A percentile compares a stretch with the other conserved stretches of the same genome.
Evolutionary conservation across 1,284 basidiomycete species (phyloP).

Genomic region (Ustilago crameri): DNA sequence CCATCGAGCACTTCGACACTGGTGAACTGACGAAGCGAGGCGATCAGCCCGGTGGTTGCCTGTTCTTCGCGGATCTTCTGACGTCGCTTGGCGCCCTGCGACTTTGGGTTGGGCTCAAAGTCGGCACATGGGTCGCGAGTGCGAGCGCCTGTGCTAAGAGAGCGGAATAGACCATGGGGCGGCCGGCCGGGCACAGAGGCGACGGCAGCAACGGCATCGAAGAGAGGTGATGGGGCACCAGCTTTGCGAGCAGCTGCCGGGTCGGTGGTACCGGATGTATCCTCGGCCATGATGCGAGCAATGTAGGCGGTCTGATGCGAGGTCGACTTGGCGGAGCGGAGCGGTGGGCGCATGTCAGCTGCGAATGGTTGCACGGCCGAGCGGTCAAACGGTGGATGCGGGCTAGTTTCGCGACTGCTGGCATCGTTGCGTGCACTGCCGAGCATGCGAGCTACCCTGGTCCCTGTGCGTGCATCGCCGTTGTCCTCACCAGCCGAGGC

Average conservation of each 20-base stretch:
- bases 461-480: slow-evolving; percentile 33
- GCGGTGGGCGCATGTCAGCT: slow-evolving; percentile 26
- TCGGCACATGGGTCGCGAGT: slow-evolving; percentile 21
- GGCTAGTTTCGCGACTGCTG: slow-evolving; percentile 49
- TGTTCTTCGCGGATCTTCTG: slow-evolving; percentile 43
- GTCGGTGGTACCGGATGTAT: slow-evolving; percentile 16
- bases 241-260: slow-evolving; percentile 14
- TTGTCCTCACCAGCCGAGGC: slow-evolving; percentile 49
- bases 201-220: slow-evolving; percentile 22
- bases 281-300: slow-evolving; percentile 46
- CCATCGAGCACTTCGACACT: slow-evolving; percentile 89
- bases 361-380: slow-evolving; percentile 3
- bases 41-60: slow-evolving; percentile 69
- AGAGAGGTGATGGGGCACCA: slow-evolving; percentile 27
- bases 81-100: slow-evolving; percentile 39
- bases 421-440: slow-evolving; percentile 21
- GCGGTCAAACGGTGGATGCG: slow-evolving; percentile 25
- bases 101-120: slow-evolving; percentile 40
- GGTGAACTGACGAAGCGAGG: slow-evolving; percentile 84
- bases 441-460: slow-evolving; percentile 39
- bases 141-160: slow-evolving; percentile 19
- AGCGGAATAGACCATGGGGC: slow-evolving; percentile 31
- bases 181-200: slow-evolving; percentile 28
- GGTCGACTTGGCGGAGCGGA: slow-evolving; percentile 30
- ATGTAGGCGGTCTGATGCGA: slow-evolving; percentile 49